These are phyloP conservation scores for Aspergillus cejpii DNA, from an alignment of 2,329 filamentous ascomycete species.

Conservation along the genomic window DNA sequence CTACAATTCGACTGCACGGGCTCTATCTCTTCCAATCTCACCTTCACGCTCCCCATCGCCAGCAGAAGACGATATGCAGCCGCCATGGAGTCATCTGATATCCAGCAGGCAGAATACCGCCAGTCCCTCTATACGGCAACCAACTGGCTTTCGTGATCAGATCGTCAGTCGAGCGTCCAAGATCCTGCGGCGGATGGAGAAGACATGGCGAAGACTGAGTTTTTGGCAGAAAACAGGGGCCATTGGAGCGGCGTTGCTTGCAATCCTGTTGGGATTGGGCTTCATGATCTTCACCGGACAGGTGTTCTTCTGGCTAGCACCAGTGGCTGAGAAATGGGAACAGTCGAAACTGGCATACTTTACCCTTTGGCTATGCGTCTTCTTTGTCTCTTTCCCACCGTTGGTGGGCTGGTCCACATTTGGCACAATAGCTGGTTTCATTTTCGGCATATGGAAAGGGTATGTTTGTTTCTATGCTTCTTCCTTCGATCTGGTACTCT, in stretches of 20 bases:
- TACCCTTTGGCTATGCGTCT: slow-evolving; percentile 68
- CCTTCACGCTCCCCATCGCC: slow-evolving; percentile 44
- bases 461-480: slow-evolving; percentile 43
- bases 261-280: slow-evolving; percentile 55
- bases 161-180: slow-evolving; percentile 34
- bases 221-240: slow-evolving; percentile 57
- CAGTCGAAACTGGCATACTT: slow-evolving; percentile 63
- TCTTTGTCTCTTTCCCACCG: slow-evolving; percentile 75
- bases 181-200: slow-evolving; percentile 27
- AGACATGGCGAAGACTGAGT: slow-evolving; percentile 38
- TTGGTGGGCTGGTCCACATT: slow-evolving; percentile 80
- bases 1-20: slow-evolving; percentile 48
- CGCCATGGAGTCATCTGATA: slow-evolving; percentile 48
- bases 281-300: slow-evolving; percentile 71
- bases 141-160: slow-evolving; percentile 33
- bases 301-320: slow-evolving; percentile 69
- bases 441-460: slow-evolving; percentile 64
- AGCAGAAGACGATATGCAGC: slow-evolving; percentile 38
- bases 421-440: slow-evolving; percentile 62
- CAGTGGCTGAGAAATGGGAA: slow-evolving; percentile 70
- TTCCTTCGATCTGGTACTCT: neutral
- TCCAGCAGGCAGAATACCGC: slow-evolving; percentile 38
- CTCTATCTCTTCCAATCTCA: slow-evolving; percentile 47
- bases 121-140: slow-evolving; percentile 29
- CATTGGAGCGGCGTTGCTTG: slow-evolving; percentile 45